Percentiles rank a stretch among this genome's conserved stretches.
Conservation (phyloP, 2,329 filamentous ascomycete species). For the Sporothrix inflata region DNA sequence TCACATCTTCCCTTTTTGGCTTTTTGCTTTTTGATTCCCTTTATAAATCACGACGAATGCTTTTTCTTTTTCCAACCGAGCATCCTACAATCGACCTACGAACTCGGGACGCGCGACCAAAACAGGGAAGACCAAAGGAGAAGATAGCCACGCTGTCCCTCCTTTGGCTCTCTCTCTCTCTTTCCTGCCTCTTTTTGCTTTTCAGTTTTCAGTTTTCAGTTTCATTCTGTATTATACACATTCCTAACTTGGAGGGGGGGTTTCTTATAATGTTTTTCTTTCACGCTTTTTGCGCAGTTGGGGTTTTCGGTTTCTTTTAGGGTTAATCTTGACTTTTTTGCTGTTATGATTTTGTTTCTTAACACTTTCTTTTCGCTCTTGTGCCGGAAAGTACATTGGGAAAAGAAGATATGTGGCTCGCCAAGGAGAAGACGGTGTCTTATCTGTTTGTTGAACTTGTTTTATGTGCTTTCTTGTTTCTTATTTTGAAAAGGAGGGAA, state of each 20-base stretch:
- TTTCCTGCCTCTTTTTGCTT: conserved; percentile 4
- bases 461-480: neutral
- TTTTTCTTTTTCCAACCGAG: neutral
- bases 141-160: neutral
- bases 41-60: conserved; percentile 16
- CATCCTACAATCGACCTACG: neutral
- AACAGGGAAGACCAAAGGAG: neutral
- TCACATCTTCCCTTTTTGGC: neutral
- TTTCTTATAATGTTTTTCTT: conserved; percentile 9
- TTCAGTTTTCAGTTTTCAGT: conserved; percentile 12
- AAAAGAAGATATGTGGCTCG: neutral
- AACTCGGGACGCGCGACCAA: neutral
- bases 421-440: neutral
- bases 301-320: neutral
- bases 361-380: neutral
- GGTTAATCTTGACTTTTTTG: neutral
- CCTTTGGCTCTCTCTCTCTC: neutral
- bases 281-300: neutral
- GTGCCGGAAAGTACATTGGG: neutral
- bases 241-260: neutral
- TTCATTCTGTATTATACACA: conserved; percentile 29
- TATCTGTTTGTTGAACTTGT: neutral
- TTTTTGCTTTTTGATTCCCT: conserved; percentile 1
- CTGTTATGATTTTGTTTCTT: neutral
- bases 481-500: conserved; percentile 10